These are phyloP conservation scores for Falciphora oryzae DNA, from an alignment of 2,329 filamentous ascomycete species.

Conservation along the genomic window DNA sequence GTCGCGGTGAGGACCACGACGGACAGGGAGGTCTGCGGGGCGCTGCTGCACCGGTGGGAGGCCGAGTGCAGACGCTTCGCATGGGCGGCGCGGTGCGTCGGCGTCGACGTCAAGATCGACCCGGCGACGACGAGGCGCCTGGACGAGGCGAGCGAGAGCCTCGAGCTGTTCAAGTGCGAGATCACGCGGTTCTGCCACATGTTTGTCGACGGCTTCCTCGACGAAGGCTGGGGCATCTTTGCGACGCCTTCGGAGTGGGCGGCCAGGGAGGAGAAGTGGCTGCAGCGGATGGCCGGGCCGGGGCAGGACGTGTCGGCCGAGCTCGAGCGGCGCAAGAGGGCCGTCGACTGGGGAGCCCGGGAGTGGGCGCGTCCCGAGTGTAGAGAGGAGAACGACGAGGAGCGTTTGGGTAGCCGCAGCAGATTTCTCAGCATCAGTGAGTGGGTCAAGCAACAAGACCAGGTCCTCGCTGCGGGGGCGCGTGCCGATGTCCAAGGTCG, in stretches of 20 bases:
- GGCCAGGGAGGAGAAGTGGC: background rate
- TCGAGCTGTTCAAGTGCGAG: constrained; percentile 1
- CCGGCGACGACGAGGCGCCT: background rate
- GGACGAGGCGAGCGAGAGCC: background rate
- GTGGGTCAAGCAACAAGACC: background rate
- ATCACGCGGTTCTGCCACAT: background rate
- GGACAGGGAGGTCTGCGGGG: background rate
- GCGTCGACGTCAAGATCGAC: background rate
- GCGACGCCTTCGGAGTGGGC: background rate
- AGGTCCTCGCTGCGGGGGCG: background rate
- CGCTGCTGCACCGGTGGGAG: background rate
- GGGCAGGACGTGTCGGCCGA: background rate
- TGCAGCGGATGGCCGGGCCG: background rate
- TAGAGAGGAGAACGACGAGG: no score
- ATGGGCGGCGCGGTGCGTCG: no score
- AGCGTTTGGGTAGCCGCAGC: no score
- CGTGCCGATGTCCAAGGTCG: background rate
- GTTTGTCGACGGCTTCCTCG: constrained; percentile 4
- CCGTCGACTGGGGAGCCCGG: background rate
- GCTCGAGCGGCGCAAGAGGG: background rate
- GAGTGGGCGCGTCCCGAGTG: background rate
- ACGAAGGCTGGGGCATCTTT: background rate
- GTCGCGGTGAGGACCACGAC: background rate
- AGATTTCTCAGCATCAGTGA: background rate
- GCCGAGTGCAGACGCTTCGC: background rate